A percentile compares a stretch with the other conserved stretches of the same genome.
These are phyloP conservation scores for Pyrrhoderma noxium DNA, from an alignment of 1,284 basidiomycete species.

Conservation along the genomic window DNA sequence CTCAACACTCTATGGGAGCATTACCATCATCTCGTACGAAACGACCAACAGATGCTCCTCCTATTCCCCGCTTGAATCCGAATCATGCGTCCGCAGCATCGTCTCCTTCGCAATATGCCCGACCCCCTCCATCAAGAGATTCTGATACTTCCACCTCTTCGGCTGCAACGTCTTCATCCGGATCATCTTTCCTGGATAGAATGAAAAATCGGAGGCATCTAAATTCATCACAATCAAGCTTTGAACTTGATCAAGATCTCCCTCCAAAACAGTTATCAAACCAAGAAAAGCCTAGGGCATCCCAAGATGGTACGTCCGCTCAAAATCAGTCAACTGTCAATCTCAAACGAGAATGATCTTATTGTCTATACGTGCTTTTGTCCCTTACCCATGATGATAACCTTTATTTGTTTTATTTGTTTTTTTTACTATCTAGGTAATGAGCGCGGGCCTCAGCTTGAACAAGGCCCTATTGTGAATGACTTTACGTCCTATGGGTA, in stretches of 20 bases:
- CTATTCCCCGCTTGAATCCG: constrained; percentile 15
- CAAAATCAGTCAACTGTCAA: too few relatives aligned
- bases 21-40: constrained; percentile 18
- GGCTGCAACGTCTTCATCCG: constrained; percentile 23
- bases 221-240: constrained; percentile 13
- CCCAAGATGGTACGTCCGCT: too few relatives aligned
- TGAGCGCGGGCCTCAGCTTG: not conserved
- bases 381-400: not conserved
- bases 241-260: constrained; percentile 11
- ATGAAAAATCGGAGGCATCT: constrained; percentile 19
- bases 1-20: constrained; percentile 25
- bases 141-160: constrained; percentile 18
- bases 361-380: too few relatives aligned
- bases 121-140: constrained; percentile 12
- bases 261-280: not conserved
- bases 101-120: constrained; percentile 11
- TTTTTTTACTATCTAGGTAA: not conserved
- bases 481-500: constrained; percentile 26
- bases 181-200: constrained; percentile 24
- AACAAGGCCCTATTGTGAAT: constrained; percentile 1
- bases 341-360: too few relatives aligned
- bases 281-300: not conserved
- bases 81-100: constrained; percentile 5
- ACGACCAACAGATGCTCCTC: constrained; percentile 9
- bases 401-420: not conserved